Percentiles rank a stretch among this genome's conserved stretches.
These are phyloP conservation scores for Botrytis aclada DNA, from an alignment of 2,329 filamentous ascomycete genomes.

Conservation along the genomic window DNA sequence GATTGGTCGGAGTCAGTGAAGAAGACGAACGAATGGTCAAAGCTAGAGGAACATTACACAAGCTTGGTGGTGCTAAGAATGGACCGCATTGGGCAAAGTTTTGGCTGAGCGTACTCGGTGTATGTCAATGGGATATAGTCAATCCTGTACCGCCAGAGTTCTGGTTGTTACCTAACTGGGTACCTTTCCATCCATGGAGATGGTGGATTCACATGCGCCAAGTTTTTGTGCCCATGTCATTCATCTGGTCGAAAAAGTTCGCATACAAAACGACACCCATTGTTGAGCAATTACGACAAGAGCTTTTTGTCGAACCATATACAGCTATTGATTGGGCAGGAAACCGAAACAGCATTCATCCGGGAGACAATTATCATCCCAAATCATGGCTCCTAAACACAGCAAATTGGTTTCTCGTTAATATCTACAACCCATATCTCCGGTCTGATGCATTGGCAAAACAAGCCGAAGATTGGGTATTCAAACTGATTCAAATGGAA, in stretches of 20 bases:
- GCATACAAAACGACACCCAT: slow-evolving; percentile 71
- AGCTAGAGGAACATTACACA: slow-evolving; percentile 77
- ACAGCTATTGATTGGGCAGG: slow-evolving; percentile 72
- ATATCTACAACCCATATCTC: slow-evolving; percentile 76
- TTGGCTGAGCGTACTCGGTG: slow-evolving; percentile 81
- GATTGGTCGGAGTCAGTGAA: slow-evolving; percentile 76
- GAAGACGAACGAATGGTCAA: slow-evolving; percentile 84
- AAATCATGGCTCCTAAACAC: slow-evolving; percentile 81
- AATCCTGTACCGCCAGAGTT: slow-evolving; percentile 92
- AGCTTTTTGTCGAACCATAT: slow-evolving; percentile 78
- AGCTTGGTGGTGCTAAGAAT: slow-evolving; percentile 78
- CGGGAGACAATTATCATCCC: slow-evolving; percentile 85
- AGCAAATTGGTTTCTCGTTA: slow-evolving; percentile 74
- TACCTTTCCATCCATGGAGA: slow-evolving; percentile 83
- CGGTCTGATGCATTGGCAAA: slow-evolving; percentile 63
- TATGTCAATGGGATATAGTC: slow-evolving; percentile 86
- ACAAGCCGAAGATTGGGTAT: slow-evolving; percentile 76
- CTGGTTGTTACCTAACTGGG: slow-evolving; percentile 90
- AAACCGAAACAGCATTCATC: slow-evolving; percentile 79
- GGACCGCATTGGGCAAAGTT: slow-evolving; percentile 97
- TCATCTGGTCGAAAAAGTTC: slow-evolving; percentile 82
- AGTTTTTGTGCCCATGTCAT: slow-evolving; percentile 92
- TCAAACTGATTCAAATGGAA: slow-evolving; percentile 82
- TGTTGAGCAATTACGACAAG: slow-evolving; percentile 69
- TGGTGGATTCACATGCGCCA: slow-evolving; percentile 99